A percentile compares a stretch with the other conserved stretches of the same genome.
These are phyloP conservation scores for Ormosia semicastrata DNA, from an alignment of 306 rosid genomes.

Conservation along the genomic window DNA sequence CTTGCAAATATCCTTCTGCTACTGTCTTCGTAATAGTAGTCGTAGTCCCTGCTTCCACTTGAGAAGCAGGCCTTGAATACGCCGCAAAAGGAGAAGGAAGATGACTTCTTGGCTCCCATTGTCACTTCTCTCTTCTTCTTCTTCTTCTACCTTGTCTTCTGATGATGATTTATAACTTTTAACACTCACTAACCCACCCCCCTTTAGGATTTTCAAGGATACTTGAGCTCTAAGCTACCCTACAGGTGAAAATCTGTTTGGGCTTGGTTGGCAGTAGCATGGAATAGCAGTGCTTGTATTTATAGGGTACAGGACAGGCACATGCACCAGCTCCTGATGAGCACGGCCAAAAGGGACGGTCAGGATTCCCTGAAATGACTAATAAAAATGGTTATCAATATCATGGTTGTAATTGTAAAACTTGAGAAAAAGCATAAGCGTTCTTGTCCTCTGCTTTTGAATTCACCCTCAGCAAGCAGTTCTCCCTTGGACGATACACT, in stretches of 20 bases:
- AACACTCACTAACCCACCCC: neutral
- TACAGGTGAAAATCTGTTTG: neutral
- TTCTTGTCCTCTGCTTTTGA: constrained; percentile 56
- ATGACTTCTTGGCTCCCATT: constrained; percentile 56
- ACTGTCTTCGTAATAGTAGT: constrained; percentile 47
- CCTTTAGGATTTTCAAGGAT: neutral
- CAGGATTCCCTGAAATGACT: constrained; percentile 45
- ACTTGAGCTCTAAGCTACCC: constrained; percentile 26
- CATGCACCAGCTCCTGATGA: neutral
- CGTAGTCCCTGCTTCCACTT: constrained; percentile 36
- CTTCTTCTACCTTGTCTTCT: neutral
- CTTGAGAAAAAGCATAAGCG: constrained; percentile 29
- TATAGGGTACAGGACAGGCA: constrained; percentile 39
- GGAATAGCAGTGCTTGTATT: constrained; percentile 29
- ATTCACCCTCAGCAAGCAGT: constrained; percentile 22
- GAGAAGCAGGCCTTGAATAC: constrained; percentile 68
- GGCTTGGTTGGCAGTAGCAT: constrained; percentile 17
- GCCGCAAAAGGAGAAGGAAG: constrained; percentile 64
- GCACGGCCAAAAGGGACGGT: constrained; percentile 44
- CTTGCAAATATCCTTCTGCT: constrained; percentile 66
- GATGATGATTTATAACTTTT: neutral
- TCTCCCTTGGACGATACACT: constrained; percentile 7
- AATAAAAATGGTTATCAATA: constrained; percentile 1
- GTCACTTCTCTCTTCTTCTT: neutral
- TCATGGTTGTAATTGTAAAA: constrained; percentile 35